Base-by-base conservation (phyloP, 2,329 filamentous ascomycete genomes). In the Cylindrodendrum hubeiense region DNA sequence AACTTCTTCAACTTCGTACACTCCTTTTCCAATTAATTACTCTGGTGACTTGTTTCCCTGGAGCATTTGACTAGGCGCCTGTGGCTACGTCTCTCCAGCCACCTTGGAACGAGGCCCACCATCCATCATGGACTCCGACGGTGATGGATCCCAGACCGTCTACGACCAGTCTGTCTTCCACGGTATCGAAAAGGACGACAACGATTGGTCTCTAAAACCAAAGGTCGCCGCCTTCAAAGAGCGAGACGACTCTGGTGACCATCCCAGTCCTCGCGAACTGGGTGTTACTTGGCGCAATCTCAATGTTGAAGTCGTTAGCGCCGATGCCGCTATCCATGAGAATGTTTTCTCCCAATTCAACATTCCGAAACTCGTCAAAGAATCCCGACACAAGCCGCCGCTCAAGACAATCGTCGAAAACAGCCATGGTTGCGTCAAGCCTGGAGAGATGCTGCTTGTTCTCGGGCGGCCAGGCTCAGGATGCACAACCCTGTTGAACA, bases 381-480 rank as follows among this genome's bases (percentile, higher is more conserved):
- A 90, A 68, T 81, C 80, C 61, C 81, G 81, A 68, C 81, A 80
- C 46, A 89, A 87, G 70, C 85, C 87, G 0, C 87, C 90, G 0
- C 77, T 91, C 21, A 87, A 87, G 67, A 90, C 89, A 0, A 90
- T 94, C 49, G 79, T 94, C 22, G 85, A 91, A 57, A 84, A 87
- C 70, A 88, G 86, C 62, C 87, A 90, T 74, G 91, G 91, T 12
- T 92, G 89, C 69, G 88, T 93, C 54, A 90, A 90, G 75, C 90
- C 91, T 0, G 91, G 90, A 21, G 90, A 93, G 77, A 92, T 93
- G 91, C 78, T 92, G 1, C 80, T 93, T 1, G 90, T 93, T 0
- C 81, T 93, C 0, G 91, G 91, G 3, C 84, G 90, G 1, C 91
- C 91, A 0, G 91, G 90, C 0, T 84, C 89, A 3, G 91, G 91